Evolutionary conservation across 768 basidiomycete genomes (phyloP).

Genomic region (Kwoniella mangroviensis): DNA sequence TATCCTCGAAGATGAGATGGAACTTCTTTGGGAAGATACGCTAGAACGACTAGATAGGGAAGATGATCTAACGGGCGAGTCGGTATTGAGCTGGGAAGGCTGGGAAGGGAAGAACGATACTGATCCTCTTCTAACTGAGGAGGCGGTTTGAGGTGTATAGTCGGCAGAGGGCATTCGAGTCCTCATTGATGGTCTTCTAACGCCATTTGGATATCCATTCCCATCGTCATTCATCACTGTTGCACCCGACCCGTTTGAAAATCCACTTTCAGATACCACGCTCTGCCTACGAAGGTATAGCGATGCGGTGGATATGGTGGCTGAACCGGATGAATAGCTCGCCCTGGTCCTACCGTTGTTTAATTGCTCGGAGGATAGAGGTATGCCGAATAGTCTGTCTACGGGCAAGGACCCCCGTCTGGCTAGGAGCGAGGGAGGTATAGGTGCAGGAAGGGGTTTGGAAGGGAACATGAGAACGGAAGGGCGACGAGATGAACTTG

Average conservation of each 20-base stretch:
- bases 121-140: slow-evolving; percentile 12
- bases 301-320: slow-evolving; percentile 26
- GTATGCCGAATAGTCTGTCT: slow-evolving; percentile 30
- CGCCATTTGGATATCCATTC: background rate
- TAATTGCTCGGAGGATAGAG: slow-evolving; percentile 12
- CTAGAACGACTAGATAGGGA: slow-evolving; percentile 16
- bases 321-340: slow-evolving; percentile 20
- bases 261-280: slow-evolving; percentile 25
- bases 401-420: slow-evolving; percentile 38
- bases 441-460: slow-evolving; percentile 33
- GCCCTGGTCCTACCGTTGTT: slow-evolving; percentile 8
- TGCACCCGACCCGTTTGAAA: slow-evolving; percentile 19
- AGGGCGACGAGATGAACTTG: slow-evolving; percentile 23
- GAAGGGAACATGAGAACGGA: slow-evolving; percentile 38
- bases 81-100: background rate
- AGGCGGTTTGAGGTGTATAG: background rate
- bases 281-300: slow-evolving; percentile 40
- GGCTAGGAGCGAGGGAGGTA: slow-evolving; percentile 43
- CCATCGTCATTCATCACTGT: slow-evolving; percentile 12
- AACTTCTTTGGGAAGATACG: slow-evolving; percentile 14
- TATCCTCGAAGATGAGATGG: slow-evolving; percentile 12
- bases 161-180: slow-evolving; percentile 5
- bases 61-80: slow-evolving; percentile 10
- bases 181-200: slow-evolving; percentile 1
- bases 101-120: slow-evolving; percentile 18